Conservation (phyloP, 2,329 filamentous ascomycete species). For the Exserohilum turcica region DNA sequence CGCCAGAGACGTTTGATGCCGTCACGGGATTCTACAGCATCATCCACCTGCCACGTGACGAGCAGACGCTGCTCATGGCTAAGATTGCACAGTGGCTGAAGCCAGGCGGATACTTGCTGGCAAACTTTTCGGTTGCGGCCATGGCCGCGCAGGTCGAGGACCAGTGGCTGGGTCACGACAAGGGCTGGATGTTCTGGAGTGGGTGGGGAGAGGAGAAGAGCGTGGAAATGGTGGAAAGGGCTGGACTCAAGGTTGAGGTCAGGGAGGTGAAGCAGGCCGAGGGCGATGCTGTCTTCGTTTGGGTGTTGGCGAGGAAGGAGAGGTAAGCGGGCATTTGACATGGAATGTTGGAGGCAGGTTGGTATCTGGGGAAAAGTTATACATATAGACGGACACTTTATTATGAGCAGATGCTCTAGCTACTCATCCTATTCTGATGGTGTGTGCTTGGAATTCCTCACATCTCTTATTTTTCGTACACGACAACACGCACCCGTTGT, state of each 20-base stretch:
- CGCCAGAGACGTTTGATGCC: constrained; percentile 51
- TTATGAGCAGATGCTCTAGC: no score
- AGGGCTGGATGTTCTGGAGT: constrained; percentile 50
- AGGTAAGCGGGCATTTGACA: no score
- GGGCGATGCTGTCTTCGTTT: constrained; percentile 35
- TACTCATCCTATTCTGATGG: no score
- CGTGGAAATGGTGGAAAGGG: constrained; percentile 35
- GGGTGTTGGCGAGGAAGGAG: constrained; percentile 35
- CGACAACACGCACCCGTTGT: no score
- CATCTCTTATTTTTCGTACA: no score
- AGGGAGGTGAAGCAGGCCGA: constrained; percentile 31
- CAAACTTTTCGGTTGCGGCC: constrained; percentile 47
- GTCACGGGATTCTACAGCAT: constrained; percentile 61
- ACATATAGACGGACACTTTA: no score
- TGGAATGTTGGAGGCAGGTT: background rate
- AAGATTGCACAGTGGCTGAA: constrained; percentile 57
- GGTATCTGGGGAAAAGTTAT: background rate
- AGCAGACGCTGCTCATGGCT: constrained; percentile 56
- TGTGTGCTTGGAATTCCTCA: no score
- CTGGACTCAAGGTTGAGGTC: constrained; percentile 31
- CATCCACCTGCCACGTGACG: constrained; percentile 59
- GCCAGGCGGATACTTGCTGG: constrained; percentile 54
- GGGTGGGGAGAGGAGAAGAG: constrained; percentile 47
- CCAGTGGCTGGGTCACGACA: constrained; percentile 44
- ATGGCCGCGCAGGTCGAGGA: constrained; percentile 14